Evolutionary conservation across 257 asterid species (phyloP), one percentile per base, ranked within the genome.

Genomic region (Nicotiana undulata): DNA sequence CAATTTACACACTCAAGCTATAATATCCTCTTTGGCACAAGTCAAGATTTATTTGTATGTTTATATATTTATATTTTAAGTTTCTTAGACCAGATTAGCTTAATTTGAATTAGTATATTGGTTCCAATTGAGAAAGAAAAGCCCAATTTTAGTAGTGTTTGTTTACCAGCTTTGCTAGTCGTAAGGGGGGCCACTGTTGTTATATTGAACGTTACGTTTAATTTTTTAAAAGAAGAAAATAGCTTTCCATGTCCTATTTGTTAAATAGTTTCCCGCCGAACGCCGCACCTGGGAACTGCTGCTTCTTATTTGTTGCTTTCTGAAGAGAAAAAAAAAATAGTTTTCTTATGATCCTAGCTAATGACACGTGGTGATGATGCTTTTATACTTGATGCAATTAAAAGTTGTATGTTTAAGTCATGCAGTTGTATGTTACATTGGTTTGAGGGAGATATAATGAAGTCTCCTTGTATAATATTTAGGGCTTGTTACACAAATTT

Each of bases 261-360:
- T 34, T 67, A 81, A 75, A 81, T 49, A 83, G 82, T 74, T 80
- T 91, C 80, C 87, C 97, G 95, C 95, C 97, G 97, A 92, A 89
- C 95, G 97, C 97, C 97, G 97, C 91, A 91, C 93, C 91, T 91
- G 89, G 94, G 97, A 92, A 92, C 91, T 91, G 97, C 92, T 90
- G 94, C 91, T 74, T 37, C 59, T 63, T 52, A 40, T 85, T 84
- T 85, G 82, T 85, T 76, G 83, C 59, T 56, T 56, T 56, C 11
- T 56, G 29, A 40, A 51, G 20, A 64, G 56, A 9, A 53, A 46
- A 81, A 3, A 60, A 37, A 49, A 40, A 2, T 5, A 53, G 22
- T 15, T 37, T 59, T 80, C 5, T 4, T 75, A 29, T 52, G 9
- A 40, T 76, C 79, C 17, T 46, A 68, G 49, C 17, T 31, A 17